Evolutionary conservation across 2,329 filamentous ascomycete genomes (phyloP), one percentile per base, ranked within the genome.

Genomic region (Sclerotinia spermophila): DNA sequence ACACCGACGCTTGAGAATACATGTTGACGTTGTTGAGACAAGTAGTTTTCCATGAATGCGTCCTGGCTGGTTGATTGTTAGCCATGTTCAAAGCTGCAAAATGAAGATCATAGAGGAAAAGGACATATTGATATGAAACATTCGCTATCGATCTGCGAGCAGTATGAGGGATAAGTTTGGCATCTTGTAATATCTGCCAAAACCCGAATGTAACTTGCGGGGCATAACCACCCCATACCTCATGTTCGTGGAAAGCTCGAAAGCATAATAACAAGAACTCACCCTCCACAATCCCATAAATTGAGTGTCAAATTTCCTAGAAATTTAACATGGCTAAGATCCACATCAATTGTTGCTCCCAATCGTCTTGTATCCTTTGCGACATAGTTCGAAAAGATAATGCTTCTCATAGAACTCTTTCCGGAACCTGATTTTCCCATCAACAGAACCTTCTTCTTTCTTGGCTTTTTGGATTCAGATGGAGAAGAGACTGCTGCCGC

Each of bases 351-450:
- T 19, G 96, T 99, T 1, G 96, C 96, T 75, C 96, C 96, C 70
- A 99, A 84, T 71, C 96, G 86, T 53, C 96, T 87, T 10, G 97
- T 97, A 81, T 99, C 96, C 79, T 96, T 94, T 70, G 96, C 96
- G 75, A 98, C 94, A 81, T 97, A 98, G 82, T 98, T 98, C 84
- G 93, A 97, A 83, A 99, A 99, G 80, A 99, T 97, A 79, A 99
- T 98, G 79, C 92, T 96, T 74, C 96, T 89, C 96, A 99, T 99
- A 70, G 94, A 97, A 56, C 94, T 97, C 83, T 99, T 99, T 69
- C 96, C 96, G 0, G 95, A 97, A 69, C 96, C 96, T 73, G 93
- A 97, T 84, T 97, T 97, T 76, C 96, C 96, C 96, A 94, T 94
- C 73, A 94, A 84, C 65, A 94, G 84, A 67, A 94, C 92, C 86